phyloP scores from a whole-genome alignment of 345 rosid genomes.

The Boechera retrofracta region DNA sequence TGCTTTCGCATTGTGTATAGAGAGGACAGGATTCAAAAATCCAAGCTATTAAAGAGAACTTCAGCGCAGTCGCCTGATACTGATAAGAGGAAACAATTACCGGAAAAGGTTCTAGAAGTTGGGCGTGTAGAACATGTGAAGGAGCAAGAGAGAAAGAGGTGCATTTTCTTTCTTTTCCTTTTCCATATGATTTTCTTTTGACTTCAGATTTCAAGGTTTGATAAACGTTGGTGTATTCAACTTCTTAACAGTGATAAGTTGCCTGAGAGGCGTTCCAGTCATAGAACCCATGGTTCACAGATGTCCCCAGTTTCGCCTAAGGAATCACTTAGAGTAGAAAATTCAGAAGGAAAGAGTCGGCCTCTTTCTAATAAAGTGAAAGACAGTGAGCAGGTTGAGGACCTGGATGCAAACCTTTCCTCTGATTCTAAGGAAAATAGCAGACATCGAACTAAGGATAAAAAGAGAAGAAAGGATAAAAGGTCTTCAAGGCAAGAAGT shows the following conservation, averaged over 20 bases:
- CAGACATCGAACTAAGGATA: conserved; percentile 49
- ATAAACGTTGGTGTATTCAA: conserved; percentile 28
- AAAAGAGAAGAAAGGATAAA: conserved; percentile 69
- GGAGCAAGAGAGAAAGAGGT: conserved; percentile 61
- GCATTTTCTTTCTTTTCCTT: conserved; percentile 28
- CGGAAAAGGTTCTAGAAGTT: conserved; percentile 44
- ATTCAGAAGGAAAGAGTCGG: conserved; percentile 49
- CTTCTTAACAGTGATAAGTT: conserved; percentile 60
- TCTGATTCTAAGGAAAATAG: conserved; percentile 63
- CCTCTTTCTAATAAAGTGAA: conserved; percentile 43
- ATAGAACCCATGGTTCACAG: conserved; percentile 49
- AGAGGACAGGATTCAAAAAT: conserved; percentile 47
- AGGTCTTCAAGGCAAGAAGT: conserved; percentile 57
- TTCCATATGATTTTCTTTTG: conserved; percentile 7
- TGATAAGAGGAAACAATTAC: conserved; percentile 50
- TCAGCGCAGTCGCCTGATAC: conserved; percentile 46
- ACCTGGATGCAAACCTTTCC: conserved; percentile 51
- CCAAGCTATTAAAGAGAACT: conserved; percentile 44
- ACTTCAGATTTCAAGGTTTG: conserved; percentile 16
- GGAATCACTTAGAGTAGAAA: conserved; percentile 47
- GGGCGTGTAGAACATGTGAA: conserved; percentile 27
- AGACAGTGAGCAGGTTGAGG: conserved; percentile 49
- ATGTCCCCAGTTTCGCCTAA: conserved; percentile 49
- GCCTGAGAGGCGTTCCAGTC: conserved; percentile 42
- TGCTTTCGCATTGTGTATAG: conserved; percentile 39